phyloP scores from a whole-genome alignment of 2,329 filamentous ascomycete genomes.

The Raffaelea deltoideospora region DNA sequence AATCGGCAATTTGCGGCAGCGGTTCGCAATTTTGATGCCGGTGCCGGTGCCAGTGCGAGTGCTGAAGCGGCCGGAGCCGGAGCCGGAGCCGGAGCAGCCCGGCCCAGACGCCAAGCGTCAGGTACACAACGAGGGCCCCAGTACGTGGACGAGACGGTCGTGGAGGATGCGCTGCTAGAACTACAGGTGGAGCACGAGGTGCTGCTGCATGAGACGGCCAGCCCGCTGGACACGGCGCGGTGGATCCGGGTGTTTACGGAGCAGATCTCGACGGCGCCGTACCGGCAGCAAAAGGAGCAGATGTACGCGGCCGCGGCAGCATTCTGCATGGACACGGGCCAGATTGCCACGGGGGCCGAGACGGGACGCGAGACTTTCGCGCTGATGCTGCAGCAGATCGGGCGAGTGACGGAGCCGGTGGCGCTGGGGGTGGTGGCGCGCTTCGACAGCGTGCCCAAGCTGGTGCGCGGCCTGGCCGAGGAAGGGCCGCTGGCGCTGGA shows the following conservation, averaged over 20 bases:
- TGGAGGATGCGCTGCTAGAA: conserved; percentile 57
- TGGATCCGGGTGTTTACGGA: conserved; percentile 65
- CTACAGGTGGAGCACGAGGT: conserved; percentile 52
- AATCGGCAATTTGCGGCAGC: conserved; percentile 54
- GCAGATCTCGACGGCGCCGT: conserved; percentile 63
- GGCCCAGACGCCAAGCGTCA: no score
- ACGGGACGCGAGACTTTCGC: conserved; percentile 51
- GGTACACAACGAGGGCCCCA: no score
- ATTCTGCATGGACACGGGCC: conserved; percentile 69
- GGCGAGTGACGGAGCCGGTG: conserved; percentile 54
- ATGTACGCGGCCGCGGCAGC: conserved; percentile 35
- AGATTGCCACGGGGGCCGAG: conserved; percentile 58
- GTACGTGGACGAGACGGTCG: conserved; percentile 46
- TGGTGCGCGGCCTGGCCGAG: conserved; percentile 43
- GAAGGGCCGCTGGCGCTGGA: conserved; percentile 48
- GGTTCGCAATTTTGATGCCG: conserved; percentile 35
- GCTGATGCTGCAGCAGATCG: conserved; percentile 63
- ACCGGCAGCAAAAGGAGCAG: conserved; percentile 39
- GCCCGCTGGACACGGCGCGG: conserved; percentile 48
- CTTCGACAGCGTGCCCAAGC: conserved; percentile 39
- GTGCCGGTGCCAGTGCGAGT: neutral
- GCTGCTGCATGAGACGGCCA: conserved; percentile 54
- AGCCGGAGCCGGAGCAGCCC: no score
- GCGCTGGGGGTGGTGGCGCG: conserved; percentile 52
- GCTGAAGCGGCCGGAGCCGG: neutral